Base-by-base conservation (phyloP, 2,329 filamentous ascomycete genomes). In the Curvularia lunata region DNA sequence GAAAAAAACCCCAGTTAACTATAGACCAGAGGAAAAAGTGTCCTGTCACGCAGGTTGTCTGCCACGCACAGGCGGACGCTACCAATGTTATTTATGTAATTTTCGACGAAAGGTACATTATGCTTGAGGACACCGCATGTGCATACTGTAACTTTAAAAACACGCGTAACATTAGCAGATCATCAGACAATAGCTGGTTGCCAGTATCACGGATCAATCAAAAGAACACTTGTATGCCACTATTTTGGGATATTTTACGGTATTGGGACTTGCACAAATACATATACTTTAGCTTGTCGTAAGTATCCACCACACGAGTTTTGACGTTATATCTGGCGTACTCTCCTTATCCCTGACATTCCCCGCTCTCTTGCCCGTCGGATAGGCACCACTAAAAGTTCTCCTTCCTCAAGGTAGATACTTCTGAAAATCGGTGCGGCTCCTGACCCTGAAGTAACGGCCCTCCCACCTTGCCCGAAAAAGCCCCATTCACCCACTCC, bases 351-450 rank as follows among this genome's bases (percentile, higher is more conserved):
- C 2, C 3, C 34, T 4, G 4, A 18, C n/a, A n/a, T 8, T 16
- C 5, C 16, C 1, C 5, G 6, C 3, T 37, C 16, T 18, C 16
- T 18, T n/a, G 5, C 5, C n/a, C 9, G 9, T 7, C 7, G 34
- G 16, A n/a, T 18, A 16, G 2, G 16, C 34, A 1, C n/a, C 8
- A 23, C 23, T 55, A 62, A 46, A 59, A 62, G 41, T 52, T 54
- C 25, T 32, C 27, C 27, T 65, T 66, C 48, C 1, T 68, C 56
- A 63, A 40, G 3, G 28, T 56, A 7, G 54, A 52, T 16, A 63
- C 64, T 48, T 66, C 64, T 28, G 62, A 62, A 62, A 66, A 68
- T 46, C 56, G 64, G n/a, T 54, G 53, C 50, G 54, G 56, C 54
- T 66, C 56, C 49, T 56, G 10, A 8, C 62, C 64, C 48, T 63